Evolutionary conservation across 208 protist genomes (phyloP), one percentile per base, ranked within the genome.

Genomic region (Acanthamoeba sp.): DNA sequence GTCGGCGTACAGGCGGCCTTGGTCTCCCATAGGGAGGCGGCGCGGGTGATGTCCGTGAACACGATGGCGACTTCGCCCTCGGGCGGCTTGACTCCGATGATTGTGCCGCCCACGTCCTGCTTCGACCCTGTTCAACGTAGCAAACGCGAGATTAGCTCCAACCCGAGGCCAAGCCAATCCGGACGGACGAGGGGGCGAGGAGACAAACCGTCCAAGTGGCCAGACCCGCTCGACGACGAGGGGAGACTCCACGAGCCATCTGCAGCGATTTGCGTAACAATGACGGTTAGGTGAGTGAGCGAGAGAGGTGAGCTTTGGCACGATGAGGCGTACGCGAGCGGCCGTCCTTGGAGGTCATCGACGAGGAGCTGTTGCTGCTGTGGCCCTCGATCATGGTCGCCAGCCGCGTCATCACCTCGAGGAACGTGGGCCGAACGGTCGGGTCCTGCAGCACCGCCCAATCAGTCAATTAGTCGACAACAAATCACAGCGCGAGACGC

Each of bases 321-420:
- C 55, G 18, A 64, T 34, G 62, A 62, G 22, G 16, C 66, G 36
- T 76, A 76, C 66, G 34, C 6, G 66, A 76, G 36, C 66, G 66
- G 16, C 16, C 16, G 7, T 76, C 66, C 36, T 76, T 76, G 66
- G 66, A 42, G 16, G 66, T 76, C 29, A 38, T 38, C 29, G 66
- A 76, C 22, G 66, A 76, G 1, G 66, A 76, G 36, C 66, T 76
- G 34, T 76, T 34, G 66, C 1, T 76, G n/a, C 22, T 10, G n/a
- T 76, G 66, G 6, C 32, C 32, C 29, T 76, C 66, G 36, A 76
- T 76, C 66, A 76, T 76, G 36, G 66, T 76, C 29, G 66, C 66
- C 66, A 87, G 45, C 5, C 78, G 38, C 16, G 78, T 87, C 78
- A 87, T 87, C 27, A 87, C 78, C 48, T 87, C 78, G 45, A 87